phyloP scores from a whole-genome alignment of 345 rosid species.

The Cochlearia excelsa region DNA sequence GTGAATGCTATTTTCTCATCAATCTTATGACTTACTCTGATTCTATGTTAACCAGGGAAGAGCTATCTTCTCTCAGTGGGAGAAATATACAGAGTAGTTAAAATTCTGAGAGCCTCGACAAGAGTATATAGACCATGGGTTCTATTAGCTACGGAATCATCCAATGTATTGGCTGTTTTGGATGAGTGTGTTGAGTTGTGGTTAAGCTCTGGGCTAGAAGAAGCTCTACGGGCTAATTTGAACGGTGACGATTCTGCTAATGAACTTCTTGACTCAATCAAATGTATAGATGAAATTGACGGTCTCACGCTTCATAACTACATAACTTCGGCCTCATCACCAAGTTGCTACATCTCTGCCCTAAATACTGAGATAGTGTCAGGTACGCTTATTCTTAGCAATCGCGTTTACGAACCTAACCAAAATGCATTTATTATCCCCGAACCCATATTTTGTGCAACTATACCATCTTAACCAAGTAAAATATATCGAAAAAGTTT shows the following conservation, averaged over 20 bases:
- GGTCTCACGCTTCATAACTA: conserved; percentile 38
- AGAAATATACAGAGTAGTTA: conserved; percentile 72
- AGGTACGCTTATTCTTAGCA: conserved; percentile 43
- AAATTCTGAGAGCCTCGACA: conserved; percentile 56
- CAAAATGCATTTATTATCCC: background rate
- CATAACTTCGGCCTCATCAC: conserved; percentile 48
- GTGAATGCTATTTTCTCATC: too few species aligned
- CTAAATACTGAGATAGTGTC: conserved; percentile 44
- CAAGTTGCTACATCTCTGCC: conserved; percentile 57
- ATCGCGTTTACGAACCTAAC: background rate
- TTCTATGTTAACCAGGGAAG: conserved; percentile 50
- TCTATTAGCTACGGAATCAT: conserved; percentile 37
- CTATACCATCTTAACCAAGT: too few species aligned
- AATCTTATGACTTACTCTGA: background rate
- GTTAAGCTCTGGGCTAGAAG: conserved; percentile 73
- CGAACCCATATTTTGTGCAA: background rate
- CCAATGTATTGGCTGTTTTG: conserved; percentile 41
- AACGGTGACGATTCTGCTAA: conserved; percentile 28
- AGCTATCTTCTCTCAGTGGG: conserved; percentile 60
- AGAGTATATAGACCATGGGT: conserved; percentile 82
- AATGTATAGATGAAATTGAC: conserved; percentile 46
- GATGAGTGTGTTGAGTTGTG: conserved; percentile 58
- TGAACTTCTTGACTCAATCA: conserved; percentile 50
- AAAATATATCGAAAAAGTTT: too few species aligned
- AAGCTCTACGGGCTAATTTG: conserved; percentile 50